Conservation (phyloP, 306 rosid genomes). For the Sesbania bispinosa region DNA sequence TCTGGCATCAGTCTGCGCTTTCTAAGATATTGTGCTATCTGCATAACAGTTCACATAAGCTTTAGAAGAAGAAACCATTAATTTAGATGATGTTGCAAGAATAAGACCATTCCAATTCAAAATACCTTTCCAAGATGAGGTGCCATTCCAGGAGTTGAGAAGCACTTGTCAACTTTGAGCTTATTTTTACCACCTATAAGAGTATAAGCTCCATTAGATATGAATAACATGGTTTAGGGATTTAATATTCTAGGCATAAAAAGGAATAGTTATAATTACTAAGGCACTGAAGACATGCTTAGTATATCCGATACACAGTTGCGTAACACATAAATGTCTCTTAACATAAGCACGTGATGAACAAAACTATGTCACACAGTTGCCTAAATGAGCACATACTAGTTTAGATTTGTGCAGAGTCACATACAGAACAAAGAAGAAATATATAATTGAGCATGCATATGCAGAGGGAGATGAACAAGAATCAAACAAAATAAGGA, state of each 20-base stretch:
- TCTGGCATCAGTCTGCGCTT: constrained; percentile 96
- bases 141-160: constrained; percentile 95
- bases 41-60: constrained; percentile 33
- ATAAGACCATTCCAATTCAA: constrained; percentile 17
- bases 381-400: background rate
- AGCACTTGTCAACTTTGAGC: constrained; percentile 94
- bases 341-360: background rate
- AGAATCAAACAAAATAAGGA: background rate
- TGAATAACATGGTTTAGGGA: background rate
- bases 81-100: constrained; percentile 13
- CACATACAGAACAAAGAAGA: background rate
- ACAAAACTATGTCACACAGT: background rate
- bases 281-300: background rate
- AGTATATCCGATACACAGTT: constrained; percentile 15
- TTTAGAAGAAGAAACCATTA: constrained; percentile 21
- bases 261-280: background rate
- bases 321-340: background rate
- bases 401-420: background rate
- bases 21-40: constrained; percentile 93
- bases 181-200: constrained; percentile 65
- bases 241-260: constrained; percentile 5
- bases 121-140: constrained; percentile 86
- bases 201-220: constrained; percentile 24
- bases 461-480: no score
- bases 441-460: no score